Percentiles rank a stretch among this genome's conserved stretches.
Evolutionary conservation across 2,329 filamentous ascomycete species (phyloP).

Genomic region (Cordyceps militaris): DNA sequence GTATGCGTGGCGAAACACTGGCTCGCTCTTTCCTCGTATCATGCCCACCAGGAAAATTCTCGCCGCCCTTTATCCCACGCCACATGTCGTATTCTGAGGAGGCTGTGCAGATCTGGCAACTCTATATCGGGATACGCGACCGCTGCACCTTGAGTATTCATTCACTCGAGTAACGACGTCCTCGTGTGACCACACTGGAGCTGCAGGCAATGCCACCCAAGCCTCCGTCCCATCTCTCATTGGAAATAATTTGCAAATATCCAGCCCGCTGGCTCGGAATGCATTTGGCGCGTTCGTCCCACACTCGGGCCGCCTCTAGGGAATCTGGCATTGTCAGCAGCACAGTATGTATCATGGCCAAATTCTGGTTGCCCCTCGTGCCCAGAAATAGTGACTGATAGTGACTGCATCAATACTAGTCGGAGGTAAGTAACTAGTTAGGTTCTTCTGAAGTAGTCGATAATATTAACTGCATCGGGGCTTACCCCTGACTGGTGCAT

Average conservation of each 20-base stretch:
- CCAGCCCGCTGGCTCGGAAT: not conserved
- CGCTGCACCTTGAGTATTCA: not conserved
- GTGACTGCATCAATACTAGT: no score
- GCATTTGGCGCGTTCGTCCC: not conserved
- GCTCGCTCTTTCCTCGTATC: slow-evolving; percentile 2
- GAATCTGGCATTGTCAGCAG: not conserved
- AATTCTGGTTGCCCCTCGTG: not conserved
- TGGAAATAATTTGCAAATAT: not conserved
- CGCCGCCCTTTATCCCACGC: not conserved
- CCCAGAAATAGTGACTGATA: no score
- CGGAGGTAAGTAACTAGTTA: no score
- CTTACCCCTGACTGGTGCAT: not conserved
- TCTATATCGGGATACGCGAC: slow-evolving; percentile 13
- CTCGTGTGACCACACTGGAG: no score
- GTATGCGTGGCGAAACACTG: slow-evolving; percentile 3
- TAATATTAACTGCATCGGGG: no score
- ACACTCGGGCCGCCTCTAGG: not conserved
- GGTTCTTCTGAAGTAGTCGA: no score
- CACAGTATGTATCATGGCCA: not conserved
- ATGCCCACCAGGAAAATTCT: not conserved
- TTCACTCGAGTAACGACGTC: no score
- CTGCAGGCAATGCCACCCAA: not conserved
- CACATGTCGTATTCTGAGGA: not conserved
- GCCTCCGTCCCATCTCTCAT: not conserved
- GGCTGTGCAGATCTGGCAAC: slow-evolving; percentile 9